A percentile compares a stretch with the other conserved stretches of the same genome.
These are phyloP conservation scores for Globisporangium perplexum DNA, from an alignment of 352 stramenopile genomes.

Conservation along the genomic window DNA sequence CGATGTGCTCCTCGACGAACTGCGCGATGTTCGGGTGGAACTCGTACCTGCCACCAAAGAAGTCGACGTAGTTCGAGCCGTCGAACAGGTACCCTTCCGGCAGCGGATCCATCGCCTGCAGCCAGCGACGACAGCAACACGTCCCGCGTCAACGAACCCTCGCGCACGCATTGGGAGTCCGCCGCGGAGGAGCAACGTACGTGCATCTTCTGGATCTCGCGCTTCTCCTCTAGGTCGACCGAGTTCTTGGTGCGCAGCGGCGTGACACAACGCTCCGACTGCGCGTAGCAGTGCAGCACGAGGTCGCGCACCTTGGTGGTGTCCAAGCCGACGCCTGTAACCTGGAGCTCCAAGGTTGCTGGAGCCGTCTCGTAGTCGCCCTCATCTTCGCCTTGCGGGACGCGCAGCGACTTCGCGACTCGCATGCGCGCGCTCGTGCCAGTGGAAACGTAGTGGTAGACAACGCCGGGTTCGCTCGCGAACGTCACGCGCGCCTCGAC, in stretches of 20 bases:
- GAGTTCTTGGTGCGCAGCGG: slow-evolving; percentile 35
- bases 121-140: background rate
- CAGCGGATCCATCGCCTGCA: slow-evolving; percentile 55
- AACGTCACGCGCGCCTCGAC: slow-evolving; percentile 54
- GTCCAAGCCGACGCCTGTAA: slow-evolving; percentile 43
- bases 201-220: slow-evolving; percentile 56
- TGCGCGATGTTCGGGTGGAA: slow-evolving; percentile 66
- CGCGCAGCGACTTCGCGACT: background rate
- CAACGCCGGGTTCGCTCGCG: slow-evolving; percentile 26
- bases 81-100: slow-evolving; percentile 71
- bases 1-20: slow-evolving; percentile 62
- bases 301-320: slow-evolving; percentile 38
- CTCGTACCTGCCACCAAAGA: slow-evolving; percentile 61
- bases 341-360: slow-evolving; percentile 26
- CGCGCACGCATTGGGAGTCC: background rate
- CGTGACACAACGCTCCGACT: slow-evolving; percentile 26
- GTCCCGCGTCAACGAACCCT: background rate
- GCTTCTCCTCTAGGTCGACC: slow-evolving; percentile 57
- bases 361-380: background rate
- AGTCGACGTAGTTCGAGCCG: slow-evolving; percentile 68
- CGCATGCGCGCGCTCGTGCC: slow-evolving; percentile 37
- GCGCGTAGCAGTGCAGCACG: slow-evolving; percentile 53
- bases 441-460: slow-evolving; percentile 61
- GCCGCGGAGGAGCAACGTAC: slow-evolving; percentile 23
- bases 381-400: background rate